Evolutionary conservation across 2,329 filamentous ascomycete genomes (phyloP).

Genomic region (Paraphaeosphaeria sporulosa): DNA sequence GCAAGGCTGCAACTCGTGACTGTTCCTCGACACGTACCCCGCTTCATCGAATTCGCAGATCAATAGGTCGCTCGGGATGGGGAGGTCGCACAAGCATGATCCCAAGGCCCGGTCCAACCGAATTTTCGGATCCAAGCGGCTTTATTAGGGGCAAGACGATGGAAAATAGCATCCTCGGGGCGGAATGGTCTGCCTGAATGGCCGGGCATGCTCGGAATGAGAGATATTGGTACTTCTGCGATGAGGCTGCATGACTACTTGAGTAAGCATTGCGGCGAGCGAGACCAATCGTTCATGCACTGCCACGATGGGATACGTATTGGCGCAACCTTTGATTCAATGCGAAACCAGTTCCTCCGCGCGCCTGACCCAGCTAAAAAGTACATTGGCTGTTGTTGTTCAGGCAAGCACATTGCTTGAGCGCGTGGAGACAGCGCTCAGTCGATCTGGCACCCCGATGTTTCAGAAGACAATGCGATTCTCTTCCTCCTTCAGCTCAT

Average conservation of each 20-base stretch:
- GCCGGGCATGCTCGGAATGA: background rate
- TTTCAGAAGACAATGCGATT: constrained; percentile 28
- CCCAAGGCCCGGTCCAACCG: constrained; percentile 3
- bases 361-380: background rate
- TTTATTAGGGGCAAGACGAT: background rate
- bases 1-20: background rate
- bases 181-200: background rate
- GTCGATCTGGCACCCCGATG: background rate
- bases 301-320: background rate
- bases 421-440: background rate
- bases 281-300: background rate
- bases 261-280: background rate
- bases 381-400: no score
- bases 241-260: background rate
- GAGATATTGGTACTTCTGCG: background rate
- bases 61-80: background rate
- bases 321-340: background rate
- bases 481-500: constrained; percentile 29
- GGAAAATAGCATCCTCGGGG: background rate
- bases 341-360: background rate
- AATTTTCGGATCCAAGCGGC: background rate
- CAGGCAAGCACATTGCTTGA: no score
- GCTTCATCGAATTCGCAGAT: background rate
- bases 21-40: background rate
- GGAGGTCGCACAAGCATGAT: constrained; percentile 12